A percentile compares a stretch with the other conserved stretches of the same genome.
These are phyloP conservation scores for Eutrema salsugineum DNA, from an alignment of 441 rosid genomes.

Conservation along the genomic window DNA sequence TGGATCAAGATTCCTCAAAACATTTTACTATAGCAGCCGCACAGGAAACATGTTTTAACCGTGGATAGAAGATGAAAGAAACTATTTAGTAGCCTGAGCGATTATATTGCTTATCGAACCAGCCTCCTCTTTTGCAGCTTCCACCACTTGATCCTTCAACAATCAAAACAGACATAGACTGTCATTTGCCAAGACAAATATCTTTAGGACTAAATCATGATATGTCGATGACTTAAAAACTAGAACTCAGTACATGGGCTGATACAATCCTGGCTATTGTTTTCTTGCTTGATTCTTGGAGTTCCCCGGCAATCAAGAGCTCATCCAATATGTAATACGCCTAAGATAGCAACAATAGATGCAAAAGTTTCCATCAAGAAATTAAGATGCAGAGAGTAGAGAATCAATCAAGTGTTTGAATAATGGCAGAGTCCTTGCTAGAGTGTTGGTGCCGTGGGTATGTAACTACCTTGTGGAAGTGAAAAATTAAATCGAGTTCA, in stretches of 20 bases:
- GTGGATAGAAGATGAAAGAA: neutral
- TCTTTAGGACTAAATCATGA: neutral
- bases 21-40: neutral
- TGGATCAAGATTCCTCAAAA: neutral
- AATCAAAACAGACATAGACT: neutral
- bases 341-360: neutral
- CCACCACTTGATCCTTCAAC: conserved; percentile 48
- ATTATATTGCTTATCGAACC: conserved; percentile 38
- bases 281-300: conserved; percentile 94
- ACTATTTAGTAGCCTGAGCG: conserved; percentile 45
- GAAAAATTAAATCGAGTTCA: conserved; percentile 34
- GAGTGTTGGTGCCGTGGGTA: neutral
- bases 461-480: conserved; percentile 32
- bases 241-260: conserved; percentile 51
- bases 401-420: neutral
- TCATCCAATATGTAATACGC: conserved; percentile 36
- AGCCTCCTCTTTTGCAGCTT: conserved; percentile 51
- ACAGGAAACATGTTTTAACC: neutral
- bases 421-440: neutral
- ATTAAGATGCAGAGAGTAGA: conserved; percentile 13
- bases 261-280: conserved; percentile 72
- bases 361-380: conserved; percentile 39
- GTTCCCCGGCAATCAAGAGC: conserved; percentile 83
- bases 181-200: neutral
- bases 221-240: neutral